Base-by-base conservation (phyloP, 2,329 filamentous ascomycete species). In the Trichoderma atrobrunneum region DNA sequence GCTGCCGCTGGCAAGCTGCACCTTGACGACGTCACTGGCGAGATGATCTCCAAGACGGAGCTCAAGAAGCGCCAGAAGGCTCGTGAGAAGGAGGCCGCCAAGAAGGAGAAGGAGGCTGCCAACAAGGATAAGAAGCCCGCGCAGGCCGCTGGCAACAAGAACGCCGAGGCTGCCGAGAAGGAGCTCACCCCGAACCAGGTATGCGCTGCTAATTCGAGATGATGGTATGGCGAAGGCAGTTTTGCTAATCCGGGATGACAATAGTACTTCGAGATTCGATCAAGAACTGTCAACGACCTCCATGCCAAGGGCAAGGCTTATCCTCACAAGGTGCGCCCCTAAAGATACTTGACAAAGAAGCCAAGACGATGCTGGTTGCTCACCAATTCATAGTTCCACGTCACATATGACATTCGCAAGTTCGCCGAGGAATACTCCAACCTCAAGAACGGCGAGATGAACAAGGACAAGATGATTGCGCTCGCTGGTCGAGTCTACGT, bases 41-140 rank as follows among this genome's bases (percentile, higher is more conserved):
- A 99, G 85, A 91, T 84, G 82, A 81, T 92, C 73, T 95, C 92
- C 85, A 95, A 95, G 90, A 89, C 90, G 18, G 92, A 95, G 85
- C 87, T 98, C 82, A 99, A 99, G 93, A 95, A 93, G 86, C 91
- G 95, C 79, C 90, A 95, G 86, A 99, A 99, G 93, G 88, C 91
- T 80, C 91, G 95, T 76, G 90, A 95, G 82, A 90, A 89, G 83
- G 94, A 97, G 74, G 92, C 92, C 76, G 93, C 94, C 85, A 98
- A 97, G 91, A 90, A 90, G 77, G 90, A 94, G 85, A 95, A 94
- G 87, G 92, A 90, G 32, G 92, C 93, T 67, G 87, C 89, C 65
- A 91, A 93, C 32, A 69, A 70, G 72, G 67, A 71, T 54, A 73
- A 73, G 72, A 71, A 71, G 62, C 72, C 68, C 7, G 71, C 66